phyloP scores from a whole-genome alignment of 2,329 filamentous ascomycete species.

The Didymella glomerata region DNA sequence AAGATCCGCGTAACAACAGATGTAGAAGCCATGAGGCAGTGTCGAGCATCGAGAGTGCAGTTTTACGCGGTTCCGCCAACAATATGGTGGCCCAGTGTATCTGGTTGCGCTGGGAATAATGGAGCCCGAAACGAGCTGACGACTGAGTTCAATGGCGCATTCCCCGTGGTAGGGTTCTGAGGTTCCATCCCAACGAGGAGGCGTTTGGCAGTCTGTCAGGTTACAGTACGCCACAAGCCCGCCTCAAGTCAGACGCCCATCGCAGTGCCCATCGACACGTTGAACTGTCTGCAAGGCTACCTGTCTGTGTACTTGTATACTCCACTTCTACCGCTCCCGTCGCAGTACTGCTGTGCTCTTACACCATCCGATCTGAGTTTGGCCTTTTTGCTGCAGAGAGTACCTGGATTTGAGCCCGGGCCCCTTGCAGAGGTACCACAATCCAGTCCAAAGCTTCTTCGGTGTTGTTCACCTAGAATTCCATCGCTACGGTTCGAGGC shows the following conservation, averaged over 20 bases:
- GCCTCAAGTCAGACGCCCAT: conserved; percentile 34
- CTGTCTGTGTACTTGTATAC: conserved; percentile 27
- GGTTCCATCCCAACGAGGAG: conserved; percentile 41
- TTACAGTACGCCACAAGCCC: conserved; percentile 43
- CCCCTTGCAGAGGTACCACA: conserved; percentile 43
- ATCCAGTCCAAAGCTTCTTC: conserved; percentile 37
- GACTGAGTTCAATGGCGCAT: conserved; percentile 26
- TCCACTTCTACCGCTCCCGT: conserved; percentile 27
- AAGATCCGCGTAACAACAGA: conserved; percentile 31
- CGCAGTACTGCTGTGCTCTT: conserved; percentile 27
- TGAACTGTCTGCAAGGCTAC: conserved; percentile 39
- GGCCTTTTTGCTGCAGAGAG: conserved; percentile 23
- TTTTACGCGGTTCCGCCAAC: conserved; percentile 28
- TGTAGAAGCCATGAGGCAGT: conserved; percentile 21
- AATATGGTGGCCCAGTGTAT: conserved; percentile 7
- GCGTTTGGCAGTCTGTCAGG: conserved; percentile 42
- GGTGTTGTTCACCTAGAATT: conserved; percentile 28
- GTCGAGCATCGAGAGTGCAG: conserved; percentile 18
- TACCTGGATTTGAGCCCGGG: conserved; percentile 21
- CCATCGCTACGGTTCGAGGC: conserved; percentile 35
- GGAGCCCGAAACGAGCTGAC: conserved; percentile 27
- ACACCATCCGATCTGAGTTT: conserved; percentile 27
- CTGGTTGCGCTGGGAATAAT: conserved; percentile 13
- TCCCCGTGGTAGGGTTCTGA: conserved; percentile 39
- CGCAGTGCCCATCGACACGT: conserved; percentile 26